A percentile compares a stretch with the other conserved stretches of the same genome.
These are phyloP conservation scores for Teunomyces barrocoloradensis DNA, from an alignment of 805 yeast species.

Conservation along the genomic window DNA sequence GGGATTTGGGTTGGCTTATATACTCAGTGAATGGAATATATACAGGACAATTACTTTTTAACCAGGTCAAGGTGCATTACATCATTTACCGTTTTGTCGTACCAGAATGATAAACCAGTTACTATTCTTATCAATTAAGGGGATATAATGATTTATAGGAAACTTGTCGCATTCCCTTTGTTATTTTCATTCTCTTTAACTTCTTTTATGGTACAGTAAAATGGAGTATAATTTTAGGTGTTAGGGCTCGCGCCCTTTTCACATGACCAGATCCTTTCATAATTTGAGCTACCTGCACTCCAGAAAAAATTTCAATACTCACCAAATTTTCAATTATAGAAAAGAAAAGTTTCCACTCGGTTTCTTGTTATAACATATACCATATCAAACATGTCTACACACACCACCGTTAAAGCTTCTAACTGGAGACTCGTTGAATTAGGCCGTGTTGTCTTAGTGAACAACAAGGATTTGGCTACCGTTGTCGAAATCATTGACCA, in stretches of 20 bases:
- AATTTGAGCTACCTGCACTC: not conserved
- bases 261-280: not conserved
- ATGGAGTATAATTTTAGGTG: not conserved
- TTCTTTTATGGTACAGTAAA: too few species aligned
- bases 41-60: not conserved
- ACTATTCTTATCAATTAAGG: too few species aligned
- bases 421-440: constrained; percentile 99
- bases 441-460: constrained; percentile 95
- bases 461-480: constrained; percentile 88
- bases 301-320: constrained; percentile 4
- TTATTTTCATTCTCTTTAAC: too few species aligned
- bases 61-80: too few species aligned
- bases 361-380: constrained; percentile 3
- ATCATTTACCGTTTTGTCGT: too few species aligned
- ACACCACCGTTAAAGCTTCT: constrained; percentile 83
- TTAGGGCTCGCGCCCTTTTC: constrained; percentile 1
- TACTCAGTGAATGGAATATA: not conserved
- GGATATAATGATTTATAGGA: too few species aligned
- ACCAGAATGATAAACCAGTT: too few species aligned
- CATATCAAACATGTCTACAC: constrained; percentile 6
- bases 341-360: constrained; percentile 3
- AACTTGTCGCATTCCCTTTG: too few species aligned
- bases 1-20: not conserved
- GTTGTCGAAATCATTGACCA: constrained; percentile 99
- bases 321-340: constrained; percentile 2